Evolutionary conservation across 805 yeast genomes (phyloP), one percentile per base, ranked within the genome.

Genomic region (Cyberlindnera japonica): DNA sequence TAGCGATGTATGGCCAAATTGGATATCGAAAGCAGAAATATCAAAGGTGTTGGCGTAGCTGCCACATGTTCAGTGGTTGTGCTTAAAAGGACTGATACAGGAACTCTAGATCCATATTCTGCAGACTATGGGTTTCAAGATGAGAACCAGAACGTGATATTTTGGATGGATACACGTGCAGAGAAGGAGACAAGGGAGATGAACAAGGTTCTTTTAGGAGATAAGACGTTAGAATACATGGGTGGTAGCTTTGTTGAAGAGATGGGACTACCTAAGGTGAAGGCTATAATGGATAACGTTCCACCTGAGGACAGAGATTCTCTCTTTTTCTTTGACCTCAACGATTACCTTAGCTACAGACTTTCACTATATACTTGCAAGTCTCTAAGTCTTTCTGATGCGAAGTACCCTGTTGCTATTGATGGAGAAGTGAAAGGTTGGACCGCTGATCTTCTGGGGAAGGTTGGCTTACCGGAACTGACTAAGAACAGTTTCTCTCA

Each of bases 21-120:
- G n/a, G n/a, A n/a, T n/a, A n/a, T n/a, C n/a, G n/a, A n/a, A n/a
- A n/a, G n/a, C n/a, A n/a, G n/a, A n/a, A 16, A 38, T 11, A 38
- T 59, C 28, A 33, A 26, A 13, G 61, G 66, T 2, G 54, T 68
- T 22, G 67, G 70, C 6, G 65, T 73, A 6, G 69, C 77, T 2
- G 82, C 83, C 4, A 78, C 84, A 2, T 78, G 84, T 44, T 77
- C 83, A 0, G 60, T 77, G 65, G 82, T 73, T 10, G 74, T 76
- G 1, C 57, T 65, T 50, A 48, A 52, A 40, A 53, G 52, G 22
- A 41, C 49, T 2, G 33, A 12, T 3, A 28, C 27, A 1, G 39
- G 37, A 6, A 37, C n/a, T n/a, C n/a, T 58, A 13, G 49, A 34
- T 16, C 71, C 74, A 13, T 57, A 47, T 30, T 59, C 72, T 5